Conservation (phyloP, 2,329 filamentous ascomycete genomes). For the Blastomyces percursus region DNA sequence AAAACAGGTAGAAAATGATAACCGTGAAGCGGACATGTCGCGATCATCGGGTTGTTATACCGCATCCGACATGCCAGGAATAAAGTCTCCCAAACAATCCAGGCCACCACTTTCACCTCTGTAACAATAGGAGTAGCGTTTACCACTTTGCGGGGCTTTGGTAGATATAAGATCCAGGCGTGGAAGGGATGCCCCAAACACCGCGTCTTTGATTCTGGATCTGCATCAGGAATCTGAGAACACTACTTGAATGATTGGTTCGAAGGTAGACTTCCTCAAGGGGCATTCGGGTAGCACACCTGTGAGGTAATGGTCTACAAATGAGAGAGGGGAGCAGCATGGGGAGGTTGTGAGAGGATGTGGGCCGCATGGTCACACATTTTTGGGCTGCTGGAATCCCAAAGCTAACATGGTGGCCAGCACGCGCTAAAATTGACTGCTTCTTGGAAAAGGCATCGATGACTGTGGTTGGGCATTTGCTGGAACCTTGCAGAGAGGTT, state of each 20-base stretch:
- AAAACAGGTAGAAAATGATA: constrained; percentile 1
- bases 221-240: background rate
- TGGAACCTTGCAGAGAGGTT: background rate
- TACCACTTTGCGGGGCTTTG: constrained; percentile 2
- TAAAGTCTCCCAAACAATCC: background rate
- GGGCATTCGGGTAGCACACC: background rate
- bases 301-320: background rate
- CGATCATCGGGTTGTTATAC: background rate
- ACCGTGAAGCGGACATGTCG: constrained; percentile 7
- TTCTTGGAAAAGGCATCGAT: background rate
- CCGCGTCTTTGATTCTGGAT: background rate
- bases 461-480: constrained; percentile 5
- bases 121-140: constrained; percentile 1
- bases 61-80: constrained; percentile 1
- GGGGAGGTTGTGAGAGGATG: background rate
- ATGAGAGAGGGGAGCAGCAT: background rate
- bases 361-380: background rate
- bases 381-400: background rate
- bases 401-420: background rate
- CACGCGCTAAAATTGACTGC: background rate
- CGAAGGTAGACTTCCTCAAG: background rate
- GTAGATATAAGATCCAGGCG: constrained; percentile 3
- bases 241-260: background rate
- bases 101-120: background rate
- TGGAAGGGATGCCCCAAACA: background rate